Evolutionary conservation across 306 rosid species (phyloP).

Genomic region (Astragalus glycyphyllos): DNA sequence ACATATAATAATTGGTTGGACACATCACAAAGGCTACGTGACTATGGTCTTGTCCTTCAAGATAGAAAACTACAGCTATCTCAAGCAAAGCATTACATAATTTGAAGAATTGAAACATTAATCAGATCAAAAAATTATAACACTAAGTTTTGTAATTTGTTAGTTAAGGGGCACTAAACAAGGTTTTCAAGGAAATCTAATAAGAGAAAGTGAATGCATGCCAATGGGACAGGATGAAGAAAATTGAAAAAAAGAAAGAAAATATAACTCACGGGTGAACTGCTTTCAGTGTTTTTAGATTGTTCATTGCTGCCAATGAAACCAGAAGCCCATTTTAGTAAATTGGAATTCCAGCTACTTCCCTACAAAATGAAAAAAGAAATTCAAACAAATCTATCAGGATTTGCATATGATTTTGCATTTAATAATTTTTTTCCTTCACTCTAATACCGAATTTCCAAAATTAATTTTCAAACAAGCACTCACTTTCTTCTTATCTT

Average conservation of each 20-base stretch:
- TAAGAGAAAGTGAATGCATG: constrained; percentile 25
- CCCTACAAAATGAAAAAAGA: constrained; percentile 54
- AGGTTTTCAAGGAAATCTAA: constrained; percentile 20
- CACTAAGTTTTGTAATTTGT: constrained; percentile 6
- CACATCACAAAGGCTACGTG: constrained; percentile 5
- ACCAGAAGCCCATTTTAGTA: constrained; percentile 94
- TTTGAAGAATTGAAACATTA: constrained; percentile 25
- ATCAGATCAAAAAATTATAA: constrained; percentile 13
- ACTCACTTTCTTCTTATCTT: constrained; percentile 68
- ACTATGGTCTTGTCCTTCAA: constrained; percentile 33
- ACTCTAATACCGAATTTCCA: constrained; percentile 22
- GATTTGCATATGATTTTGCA: constrained; percentile 19
- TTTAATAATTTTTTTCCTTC: not conserved
- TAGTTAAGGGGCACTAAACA: not conserved
- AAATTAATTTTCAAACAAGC: constrained; percentile 28
- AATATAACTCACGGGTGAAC: constrained; percentile 57
- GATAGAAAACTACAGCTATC: constrained; percentile 28
- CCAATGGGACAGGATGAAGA: constrained; percentile 31
- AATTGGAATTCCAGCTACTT: constrained; percentile 83
- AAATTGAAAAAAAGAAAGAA: not conserved
- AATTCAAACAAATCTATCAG: constrained; percentile 31
- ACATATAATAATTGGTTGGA: constrained; percentile 15
- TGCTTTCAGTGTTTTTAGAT: constrained; percentile 62
- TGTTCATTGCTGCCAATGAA: constrained; percentile 72
- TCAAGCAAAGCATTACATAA: constrained; percentile 3